phyloP scores from a whole-genome alignment of 495 filamentous ascomycete species.

The Neurospora tetraspora region DNA sequence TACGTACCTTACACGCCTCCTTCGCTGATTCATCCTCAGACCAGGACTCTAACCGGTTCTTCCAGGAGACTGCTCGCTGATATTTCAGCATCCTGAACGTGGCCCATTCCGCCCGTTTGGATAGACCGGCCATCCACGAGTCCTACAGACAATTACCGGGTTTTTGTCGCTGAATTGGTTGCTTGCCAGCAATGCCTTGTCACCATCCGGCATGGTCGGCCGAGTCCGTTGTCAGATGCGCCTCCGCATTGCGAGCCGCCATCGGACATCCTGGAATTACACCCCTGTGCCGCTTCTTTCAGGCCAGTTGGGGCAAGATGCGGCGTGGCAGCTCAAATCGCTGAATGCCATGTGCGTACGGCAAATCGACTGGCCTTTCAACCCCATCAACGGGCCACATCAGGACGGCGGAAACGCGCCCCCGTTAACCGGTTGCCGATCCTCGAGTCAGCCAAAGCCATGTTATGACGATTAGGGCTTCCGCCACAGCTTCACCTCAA shows the following conservation, averaged over 20 bases:
- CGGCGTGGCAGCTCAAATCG: neutral
- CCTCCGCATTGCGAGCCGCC: neutral
- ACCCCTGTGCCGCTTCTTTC: neutral
- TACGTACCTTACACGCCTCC: neutral
- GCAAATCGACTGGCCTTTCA: neutral
- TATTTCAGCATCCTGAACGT: neutral
- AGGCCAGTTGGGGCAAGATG: neutral
- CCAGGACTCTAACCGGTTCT: neutral
- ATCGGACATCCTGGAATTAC: neutral
- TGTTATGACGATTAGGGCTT: neutral
- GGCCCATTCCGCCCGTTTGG: neutral
- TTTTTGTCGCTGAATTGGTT: neutral
- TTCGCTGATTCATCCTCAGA: neutral
- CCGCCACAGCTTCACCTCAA: conserved; percentile 12
- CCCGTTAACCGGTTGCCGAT: neutral
- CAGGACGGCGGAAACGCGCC: neutral
- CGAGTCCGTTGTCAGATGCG: neutral
- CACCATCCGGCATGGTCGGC: neutral
- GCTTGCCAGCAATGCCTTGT: neutral
- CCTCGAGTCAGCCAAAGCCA: neutral
- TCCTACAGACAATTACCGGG: neutral
- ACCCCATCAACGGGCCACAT: neutral
- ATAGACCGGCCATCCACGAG: neutral
- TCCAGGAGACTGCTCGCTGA: neutral
- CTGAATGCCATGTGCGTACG: neutral